These are phyloP conservation scores for Conticribra weissflogii DNA, from an alignment of 108 stramenopile genomes.

Conservation along the genomic window DNA sequence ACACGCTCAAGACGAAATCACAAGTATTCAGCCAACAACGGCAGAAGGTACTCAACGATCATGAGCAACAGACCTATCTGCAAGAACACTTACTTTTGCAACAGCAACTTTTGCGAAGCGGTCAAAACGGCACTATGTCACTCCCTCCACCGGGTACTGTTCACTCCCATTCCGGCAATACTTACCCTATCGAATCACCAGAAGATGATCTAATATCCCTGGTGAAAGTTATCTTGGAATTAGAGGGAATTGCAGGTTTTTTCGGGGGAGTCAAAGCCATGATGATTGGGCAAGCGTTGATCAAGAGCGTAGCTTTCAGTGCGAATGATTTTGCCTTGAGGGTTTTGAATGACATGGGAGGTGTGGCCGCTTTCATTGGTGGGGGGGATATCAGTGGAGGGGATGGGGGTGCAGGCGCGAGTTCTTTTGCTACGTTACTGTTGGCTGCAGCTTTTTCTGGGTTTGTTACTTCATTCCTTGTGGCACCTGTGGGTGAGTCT, in stretches of 20 bases:
- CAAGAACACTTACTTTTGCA: too few relatives aligned
- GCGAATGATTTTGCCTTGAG: constrained; percentile 41
- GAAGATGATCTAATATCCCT: constrained; percentile 37
- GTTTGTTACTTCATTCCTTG: constrained; percentile 56
- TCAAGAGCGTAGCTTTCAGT: constrained; percentile 59
- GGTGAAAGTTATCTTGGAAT: constrained; percentile 25
- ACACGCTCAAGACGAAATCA: constrained; percentile 54
- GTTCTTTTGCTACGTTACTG: constrained; percentile 38
- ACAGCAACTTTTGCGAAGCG: too few relatives aligned
- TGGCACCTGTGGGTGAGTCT: constrained; percentile 48
- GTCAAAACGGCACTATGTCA: not conserved
- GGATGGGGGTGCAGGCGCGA: not conserved
- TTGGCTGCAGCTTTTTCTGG: constrained; percentile 55
- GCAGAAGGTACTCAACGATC: constrained; percentile 1
- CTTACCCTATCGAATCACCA: constrained; percentile 12
- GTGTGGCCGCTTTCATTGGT: not conserved
- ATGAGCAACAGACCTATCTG: not conserved
- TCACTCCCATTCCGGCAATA: not conserved
- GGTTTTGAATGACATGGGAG: constrained; percentile 24
- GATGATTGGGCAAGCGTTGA: constrained; percentile 60
- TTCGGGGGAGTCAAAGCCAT: constrained; percentile 57
- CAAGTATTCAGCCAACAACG: constrained; percentile 34
- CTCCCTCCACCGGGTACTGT: not conserved
- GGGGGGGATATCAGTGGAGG: not conserved
- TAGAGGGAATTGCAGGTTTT: constrained; percentile 45